Conservation (phyloP, 2,329 filamentous ascomycete genomes). For the Colletotrichum sp. region DNA sequence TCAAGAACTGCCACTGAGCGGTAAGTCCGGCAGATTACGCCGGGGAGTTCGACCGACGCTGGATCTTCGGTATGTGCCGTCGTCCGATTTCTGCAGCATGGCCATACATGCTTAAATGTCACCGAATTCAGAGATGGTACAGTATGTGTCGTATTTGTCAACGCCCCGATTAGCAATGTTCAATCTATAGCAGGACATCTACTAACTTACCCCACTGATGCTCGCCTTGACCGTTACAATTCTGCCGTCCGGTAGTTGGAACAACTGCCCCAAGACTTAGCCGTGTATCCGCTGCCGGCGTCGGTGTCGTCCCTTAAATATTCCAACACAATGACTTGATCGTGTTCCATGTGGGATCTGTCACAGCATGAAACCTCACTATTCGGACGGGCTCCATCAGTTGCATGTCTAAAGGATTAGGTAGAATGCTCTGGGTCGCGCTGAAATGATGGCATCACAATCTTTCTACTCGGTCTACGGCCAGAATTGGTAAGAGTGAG, state of each 20-base stretch:
- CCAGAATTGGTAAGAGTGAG: fast-evolving
- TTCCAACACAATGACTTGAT: neutral
- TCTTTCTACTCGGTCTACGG: neutral
- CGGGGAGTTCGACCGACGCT: neutral
- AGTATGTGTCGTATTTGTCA: neutral
- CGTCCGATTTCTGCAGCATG: neutral
- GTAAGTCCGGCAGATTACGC: neutral
- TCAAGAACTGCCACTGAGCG: neutral
- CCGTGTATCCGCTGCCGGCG: neutral
- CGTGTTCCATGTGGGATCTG: neutral
- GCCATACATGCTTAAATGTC: neutral
- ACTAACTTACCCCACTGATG: neutral
- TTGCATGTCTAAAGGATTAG: neutral
- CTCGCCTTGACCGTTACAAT: neutral
- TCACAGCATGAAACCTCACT: neutral
- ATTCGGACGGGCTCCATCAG: neutral
- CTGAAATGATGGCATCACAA: neutral
- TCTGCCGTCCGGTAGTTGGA: neutral
- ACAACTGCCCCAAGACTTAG: neutral
- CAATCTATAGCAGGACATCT: neutral
- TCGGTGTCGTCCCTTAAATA: neutral
- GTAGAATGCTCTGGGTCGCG: neutral
- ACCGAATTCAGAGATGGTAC: neutral
- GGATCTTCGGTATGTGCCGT: neutral
- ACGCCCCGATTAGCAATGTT: neutral